phyloP scores from a whole-genome alignment of 495 filamentous ascomycete species.

The Penicillium simplicissimum region DNA sequence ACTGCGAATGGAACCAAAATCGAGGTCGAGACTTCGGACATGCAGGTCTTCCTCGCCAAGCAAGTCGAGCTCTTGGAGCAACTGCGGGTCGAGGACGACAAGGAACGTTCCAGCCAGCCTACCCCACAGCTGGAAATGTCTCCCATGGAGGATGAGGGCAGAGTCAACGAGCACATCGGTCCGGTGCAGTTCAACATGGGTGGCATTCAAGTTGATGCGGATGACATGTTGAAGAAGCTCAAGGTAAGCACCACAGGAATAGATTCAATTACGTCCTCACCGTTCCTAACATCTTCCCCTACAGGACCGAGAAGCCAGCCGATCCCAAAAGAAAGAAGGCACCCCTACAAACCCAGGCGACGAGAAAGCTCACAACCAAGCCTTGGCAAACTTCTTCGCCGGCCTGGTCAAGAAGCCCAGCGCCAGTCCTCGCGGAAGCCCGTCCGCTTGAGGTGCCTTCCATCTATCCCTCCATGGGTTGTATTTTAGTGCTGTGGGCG shows the following conservation, averaged over 20 bases:
- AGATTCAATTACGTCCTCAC: no score
- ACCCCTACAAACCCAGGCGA: constrained; percentile 42
- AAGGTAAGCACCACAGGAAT: constrained; percentile 56
- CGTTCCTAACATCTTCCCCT: constrained; percentile 15
- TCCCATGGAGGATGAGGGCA: constrained; percentile 52
- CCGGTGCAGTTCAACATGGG: constrained; percentile 97
- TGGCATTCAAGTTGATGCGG: constrained; percentile 93
- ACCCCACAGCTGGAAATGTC: constrained; percentile 48
- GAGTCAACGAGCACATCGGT: constrained; percentile 86
- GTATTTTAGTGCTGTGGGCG: constrained; percentile 37
- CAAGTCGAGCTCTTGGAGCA: constrained; percentile 75
- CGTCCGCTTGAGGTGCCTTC: constrained; percentile 33
- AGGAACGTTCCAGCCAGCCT: constrained; percentile 45
- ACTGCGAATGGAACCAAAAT: constrained; percentile 46
- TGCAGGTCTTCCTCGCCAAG: constrained; percentile 73
- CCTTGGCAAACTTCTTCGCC: constrained; percentile 66
- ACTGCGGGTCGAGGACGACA: constrained; percentile 64
- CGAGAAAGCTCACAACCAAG: constrained; percentile 66
- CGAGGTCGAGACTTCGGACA: constrained; percentile 73
- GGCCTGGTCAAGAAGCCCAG: constrained; percentile 61
- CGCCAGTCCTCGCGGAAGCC: constrained; percentile 45
- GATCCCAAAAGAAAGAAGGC: constrained; percentile 48
- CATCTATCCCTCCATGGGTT: constrained; percentile 21
- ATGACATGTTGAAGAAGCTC: constrained; percentile 88
- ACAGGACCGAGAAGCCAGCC: constrained; percentile 58